These are phyloP conservation scores for Gossypium thurberi DNA, from an alignment of 345 rosid species.

Conservation along the genomic window DNA sequence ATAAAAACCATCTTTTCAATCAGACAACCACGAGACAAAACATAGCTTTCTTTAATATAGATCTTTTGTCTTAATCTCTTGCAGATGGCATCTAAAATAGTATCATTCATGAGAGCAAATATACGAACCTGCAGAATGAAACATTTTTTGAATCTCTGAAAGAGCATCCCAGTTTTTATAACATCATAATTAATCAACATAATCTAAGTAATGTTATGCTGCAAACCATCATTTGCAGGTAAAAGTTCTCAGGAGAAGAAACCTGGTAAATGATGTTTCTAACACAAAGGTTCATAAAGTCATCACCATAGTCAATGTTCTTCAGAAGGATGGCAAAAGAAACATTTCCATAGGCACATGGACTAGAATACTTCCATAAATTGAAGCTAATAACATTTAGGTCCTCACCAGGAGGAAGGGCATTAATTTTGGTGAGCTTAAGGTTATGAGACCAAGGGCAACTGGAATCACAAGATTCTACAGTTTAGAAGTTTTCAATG, in stretches of 20 bases:
- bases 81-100: slow-evolving; percentile 60
- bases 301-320: not conserved
- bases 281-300: not conserved
- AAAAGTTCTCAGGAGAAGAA: not conserved
- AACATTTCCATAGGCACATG: too few species aligned
- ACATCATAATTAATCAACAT: not conserved
- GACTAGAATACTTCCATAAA: too few species aligned
- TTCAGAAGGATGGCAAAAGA: not conserved
- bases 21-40: slow-evolving; percentile 48
- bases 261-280: not conserved
- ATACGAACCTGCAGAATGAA: slow-evolving; percentile 55
- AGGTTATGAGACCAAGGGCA: not conserved
- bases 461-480: not conserved
- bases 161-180: not conserved
- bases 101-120: slow-evolving; percentile 64
- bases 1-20: slow-evolving; percentile 82
- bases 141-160: not conserved
- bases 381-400: too few species aligned
- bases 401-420: too few species aligned
- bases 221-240: not conserved
- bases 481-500: not conserved
- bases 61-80: slow-evolving; percentile 69
- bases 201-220: not conserved
- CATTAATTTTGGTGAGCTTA: not conserved
- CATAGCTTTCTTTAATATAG: slow-evolving; percentile 54